These are phyloP conservation scores for Tolypocladium capitatum DNA, from an alignment of 2,329 filamentous ascomycete species.

Conservation along the genomic window DNA sequence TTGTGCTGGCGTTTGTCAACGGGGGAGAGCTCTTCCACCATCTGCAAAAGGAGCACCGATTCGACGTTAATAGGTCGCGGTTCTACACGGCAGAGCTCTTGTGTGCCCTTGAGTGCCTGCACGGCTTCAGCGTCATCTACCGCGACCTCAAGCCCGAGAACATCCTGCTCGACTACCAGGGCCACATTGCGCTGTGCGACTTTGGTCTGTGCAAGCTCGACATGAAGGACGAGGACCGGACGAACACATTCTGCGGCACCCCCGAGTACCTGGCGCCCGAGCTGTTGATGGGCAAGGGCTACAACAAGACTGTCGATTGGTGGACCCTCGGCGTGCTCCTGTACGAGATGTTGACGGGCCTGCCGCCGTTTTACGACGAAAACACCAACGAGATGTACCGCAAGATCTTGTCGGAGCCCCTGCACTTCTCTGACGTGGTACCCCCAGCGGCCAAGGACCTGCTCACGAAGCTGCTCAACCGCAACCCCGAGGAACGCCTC, in stretches of 20 bases:
- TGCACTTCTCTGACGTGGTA: conserved; percentile 93
- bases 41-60: conserved; percentile 89
- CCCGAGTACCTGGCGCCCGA: conserved; percentile 96
- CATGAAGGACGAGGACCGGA: conserved; percentile 98
- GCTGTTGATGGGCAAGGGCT: conserved; percentile 81
- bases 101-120: conserved; percentile 88
- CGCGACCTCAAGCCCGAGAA: conserved; percentile 67
- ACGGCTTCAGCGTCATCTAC: conserved; percentile 98
- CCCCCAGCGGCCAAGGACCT: conserved; percentile 89
- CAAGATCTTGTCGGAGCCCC: conserved; percentile 91
- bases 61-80: conserved; percentile 90
- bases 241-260: conserved; percentile 96
- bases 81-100: conserved; percentile 97
- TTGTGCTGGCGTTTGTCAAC: conserved; percentile 94
- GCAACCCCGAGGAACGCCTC: conserved; percentile 77
- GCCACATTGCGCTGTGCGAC: conserved; percentile 94
- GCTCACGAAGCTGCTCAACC: conserved; percentile 78
- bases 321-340: conserved; percentile 95
- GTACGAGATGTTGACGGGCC: conserved; percentile 96
- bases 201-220: conserved; percentile 97
- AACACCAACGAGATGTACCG: conserved; percentile 99
- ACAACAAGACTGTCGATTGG: conserved; percentile 98
- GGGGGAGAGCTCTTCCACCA: conserved; percentile 97
- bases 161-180: conserved; percentile 93
- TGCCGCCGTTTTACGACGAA: conserved; percentile 97